Evolutionary conservation across 495 filamentous ascomycete species (phyloP).

Genomic region (Tuber aestivum): DNA sequence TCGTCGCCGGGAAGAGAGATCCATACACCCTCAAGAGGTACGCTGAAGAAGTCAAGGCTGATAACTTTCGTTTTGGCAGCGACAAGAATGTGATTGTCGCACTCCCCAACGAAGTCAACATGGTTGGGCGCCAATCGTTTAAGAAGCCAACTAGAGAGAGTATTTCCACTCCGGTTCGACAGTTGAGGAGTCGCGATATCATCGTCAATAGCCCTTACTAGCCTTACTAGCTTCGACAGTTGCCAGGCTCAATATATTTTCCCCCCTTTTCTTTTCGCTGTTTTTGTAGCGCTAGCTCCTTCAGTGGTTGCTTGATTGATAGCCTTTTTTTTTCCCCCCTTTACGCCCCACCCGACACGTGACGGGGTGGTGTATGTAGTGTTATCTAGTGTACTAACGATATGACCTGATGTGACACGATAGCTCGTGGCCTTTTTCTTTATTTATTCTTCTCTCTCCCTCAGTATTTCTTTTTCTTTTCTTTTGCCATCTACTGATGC

Average conservation of each 20-base stretch:
- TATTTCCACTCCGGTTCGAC: conserved; percentile 58
- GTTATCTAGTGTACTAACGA: background rate
- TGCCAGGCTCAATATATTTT: background rate
- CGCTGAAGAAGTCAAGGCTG: conserved; percentile 90
- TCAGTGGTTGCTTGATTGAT: background rate
- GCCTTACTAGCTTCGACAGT: background rate
- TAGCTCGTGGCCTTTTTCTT: background rate
- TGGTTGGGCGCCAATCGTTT: conserved; percentile 79
- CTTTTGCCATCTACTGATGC: background rate
- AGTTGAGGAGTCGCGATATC: conserved; percentile 29
- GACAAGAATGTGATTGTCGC: conserved; percentile 98
- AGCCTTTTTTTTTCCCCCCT: background rate
- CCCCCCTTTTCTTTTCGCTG: background rate
- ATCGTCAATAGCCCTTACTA: conserved; percentile 42
- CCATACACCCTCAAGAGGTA: conserved; percentile 97
- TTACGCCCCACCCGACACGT: background rate
- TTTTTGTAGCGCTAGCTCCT: background rate
- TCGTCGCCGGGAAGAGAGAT: conserved; percentile 68
- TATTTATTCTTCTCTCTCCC: background rate
- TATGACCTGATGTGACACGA: background rate
- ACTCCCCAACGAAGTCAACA: conserved; percentile 93
- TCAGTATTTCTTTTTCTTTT: background rate
- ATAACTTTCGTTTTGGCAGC: conserved; percentile 94
- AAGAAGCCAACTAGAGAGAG: conserved; percentile 88
- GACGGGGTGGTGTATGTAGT: background rate